Evolutionary conservation across 1,284 basidiomycete species (phyloP).

Genomic region (Mycena citricolor): DNA sequence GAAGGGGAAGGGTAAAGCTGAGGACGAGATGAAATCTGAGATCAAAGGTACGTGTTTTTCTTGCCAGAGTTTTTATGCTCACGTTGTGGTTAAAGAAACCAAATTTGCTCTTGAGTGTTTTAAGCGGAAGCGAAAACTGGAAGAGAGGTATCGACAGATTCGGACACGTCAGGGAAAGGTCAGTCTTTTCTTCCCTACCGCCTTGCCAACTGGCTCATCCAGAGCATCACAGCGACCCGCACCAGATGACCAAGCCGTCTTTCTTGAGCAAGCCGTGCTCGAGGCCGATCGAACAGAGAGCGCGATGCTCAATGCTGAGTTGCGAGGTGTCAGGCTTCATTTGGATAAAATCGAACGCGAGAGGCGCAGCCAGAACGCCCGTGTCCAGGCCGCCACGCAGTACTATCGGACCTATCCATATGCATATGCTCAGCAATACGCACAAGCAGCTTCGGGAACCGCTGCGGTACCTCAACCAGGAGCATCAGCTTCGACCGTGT

Average conservation of each 20-base stretch:
- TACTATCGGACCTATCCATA: slow-evolving; percentile 59
- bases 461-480: slow-evolving; percentile 30
- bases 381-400: slow-evolving; percentile 39
- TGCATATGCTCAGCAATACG: slow-evolving; percentile 44
- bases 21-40: slow-evolving; percentile 45
- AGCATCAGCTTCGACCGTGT: slow-evolving; percentile 30
- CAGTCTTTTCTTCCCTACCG: slow-evolving; percentile 23
- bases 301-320: slow-evolving; percentile 51
- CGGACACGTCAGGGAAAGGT: slow-evolving; percentile 59
- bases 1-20: slow-evolving; percentile 61
- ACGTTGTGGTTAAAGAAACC: not conserved
- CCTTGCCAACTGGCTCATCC: slow-evolving; percentile 15
- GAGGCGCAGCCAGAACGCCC: slow-evolving; percentile 45
- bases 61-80: slow-evolving; percentile 1
- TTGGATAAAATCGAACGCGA: slow-evolving; percentile 66
- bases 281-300: slow-evolving; percentile 67
- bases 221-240: slow-evolving; percentile 49
- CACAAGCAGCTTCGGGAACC: slow-evolving; percentile 21
- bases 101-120: slow-evolving; percentile 44
- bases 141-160: slow-evolving; percentile 55
- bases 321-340: slow-evolving; percentile 61
- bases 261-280: slow-evolving; percentile 58
- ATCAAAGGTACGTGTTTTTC: slow-evolving; percentile 49
- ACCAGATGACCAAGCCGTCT: slow-evolving; percentile 60
- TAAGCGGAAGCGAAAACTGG: slow-evolving; percentile 52